These are phyloP conservation scores for Acorus calamus DNA, from an alignment of 106 monocot species.

Conservation along the genomic window DNA sequence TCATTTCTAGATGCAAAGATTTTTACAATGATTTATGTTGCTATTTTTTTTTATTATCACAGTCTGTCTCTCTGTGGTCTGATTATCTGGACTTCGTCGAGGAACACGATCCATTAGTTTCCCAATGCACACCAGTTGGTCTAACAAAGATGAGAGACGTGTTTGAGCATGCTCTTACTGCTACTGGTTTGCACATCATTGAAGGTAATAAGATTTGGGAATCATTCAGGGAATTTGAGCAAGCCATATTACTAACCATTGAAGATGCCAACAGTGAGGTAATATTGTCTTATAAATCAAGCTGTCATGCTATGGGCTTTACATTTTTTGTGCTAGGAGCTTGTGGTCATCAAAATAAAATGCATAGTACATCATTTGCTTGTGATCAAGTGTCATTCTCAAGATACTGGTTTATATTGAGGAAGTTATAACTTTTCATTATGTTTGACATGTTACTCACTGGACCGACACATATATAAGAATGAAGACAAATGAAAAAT, in stretches of 20 bases:
- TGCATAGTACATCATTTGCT: too few species aligned
- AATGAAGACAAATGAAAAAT: too few species aligned
- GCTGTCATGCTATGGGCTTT: too few species aligned
- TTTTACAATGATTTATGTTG: background rate
- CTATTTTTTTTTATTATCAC: slow-evolving; percentile 11
- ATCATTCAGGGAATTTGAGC: slow-evolving; percentile 84
- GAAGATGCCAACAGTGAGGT: slow-evolving; percentile 55
- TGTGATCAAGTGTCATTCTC: too few species aligned
- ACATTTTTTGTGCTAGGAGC: too few species aligned
- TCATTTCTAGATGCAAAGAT: too few species aligned
- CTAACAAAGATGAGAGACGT: slow-evolving; percentile 74
- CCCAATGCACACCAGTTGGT: slow-evolving; percentile 69
- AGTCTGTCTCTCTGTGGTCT: slow-evolving; percentile 90
- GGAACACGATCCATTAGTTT: slow-evolving; percentile 65
- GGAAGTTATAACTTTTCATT: too few species aligned
- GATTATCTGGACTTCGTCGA: slow-evolving; percentile 84
- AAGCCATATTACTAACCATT: slow-evolving; percentile 67
- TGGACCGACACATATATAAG: too few species aligned
- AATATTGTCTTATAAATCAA: background rate
- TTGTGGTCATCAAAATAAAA: too few species aligned
- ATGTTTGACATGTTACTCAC: too few species aligned
- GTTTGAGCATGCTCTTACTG: slow-evolving; percentile 83
- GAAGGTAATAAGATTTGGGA: slow-evolving; percentile 87
- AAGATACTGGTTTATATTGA: too few species aligned
- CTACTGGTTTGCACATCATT: slow-evolving; percentile 68